Evolutionary conservation across 768 basidiomycete species (phyloP).

Genomic region (Suillus brevipes): DNA sequence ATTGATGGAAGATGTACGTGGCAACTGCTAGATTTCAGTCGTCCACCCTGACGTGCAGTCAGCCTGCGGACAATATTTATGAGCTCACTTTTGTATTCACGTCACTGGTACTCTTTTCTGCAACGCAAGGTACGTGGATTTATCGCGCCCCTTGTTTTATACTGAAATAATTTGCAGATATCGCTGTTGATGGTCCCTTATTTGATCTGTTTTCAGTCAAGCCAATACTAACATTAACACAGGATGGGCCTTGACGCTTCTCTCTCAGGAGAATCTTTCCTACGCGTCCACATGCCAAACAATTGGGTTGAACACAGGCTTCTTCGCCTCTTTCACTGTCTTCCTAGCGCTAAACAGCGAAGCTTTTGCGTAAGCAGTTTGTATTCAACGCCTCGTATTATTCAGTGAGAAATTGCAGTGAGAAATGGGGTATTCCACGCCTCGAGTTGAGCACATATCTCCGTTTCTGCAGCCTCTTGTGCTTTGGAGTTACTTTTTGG

Average conservation of each 20-base stretch:
- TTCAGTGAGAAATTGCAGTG: slow-evolving; percentile 35
- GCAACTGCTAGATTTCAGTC: slow-evolving; percentile 13
- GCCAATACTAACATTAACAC: slow-evolving; percentile 31
- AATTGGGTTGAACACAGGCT: slow-evolving; percentile 93
- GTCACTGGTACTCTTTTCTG: slow-evolving; percentile 88
- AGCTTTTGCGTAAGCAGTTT: slow-evolving; percentile 69
- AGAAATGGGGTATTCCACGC: slow-evolving; percentile 76
- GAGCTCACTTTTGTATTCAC: slow-evolving; percentile 86
- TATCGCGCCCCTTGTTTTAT: slow-evolving; percentile 1
- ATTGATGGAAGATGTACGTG: slow-evolving; percentile 72
- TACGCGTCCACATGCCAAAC: slow-evolving; percentile 99
- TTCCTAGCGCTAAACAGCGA: slow-evolving; percentile 96
- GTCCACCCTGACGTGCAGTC: slow-evolving; percentile 5
- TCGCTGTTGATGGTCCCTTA: slow-evolving; percentile 89
- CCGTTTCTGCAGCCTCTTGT: slow-evolving; percentile 81
- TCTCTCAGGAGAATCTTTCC: slow-evolving; percentile 91
- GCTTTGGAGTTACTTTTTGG: slow-evolving; percentile 86
- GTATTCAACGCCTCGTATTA: slow-evolving; percentile 12
- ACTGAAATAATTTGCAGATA: slow-evolving; percentile 56
- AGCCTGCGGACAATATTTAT: slow-evolving; percentile 81
- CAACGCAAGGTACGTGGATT: slow-evolving; percentile 79
- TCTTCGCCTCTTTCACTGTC: slow-evolving; percentile 94
- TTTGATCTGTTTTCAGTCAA: slow-evolving; percentile 32
- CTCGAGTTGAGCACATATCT: slow-evolving; percentile 78
- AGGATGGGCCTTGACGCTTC: slow-evolving; percentile 81